Base-by-base conservation (phyloP, 345 rosid genomes). In the Arabidopsis thaliana region DNA sequence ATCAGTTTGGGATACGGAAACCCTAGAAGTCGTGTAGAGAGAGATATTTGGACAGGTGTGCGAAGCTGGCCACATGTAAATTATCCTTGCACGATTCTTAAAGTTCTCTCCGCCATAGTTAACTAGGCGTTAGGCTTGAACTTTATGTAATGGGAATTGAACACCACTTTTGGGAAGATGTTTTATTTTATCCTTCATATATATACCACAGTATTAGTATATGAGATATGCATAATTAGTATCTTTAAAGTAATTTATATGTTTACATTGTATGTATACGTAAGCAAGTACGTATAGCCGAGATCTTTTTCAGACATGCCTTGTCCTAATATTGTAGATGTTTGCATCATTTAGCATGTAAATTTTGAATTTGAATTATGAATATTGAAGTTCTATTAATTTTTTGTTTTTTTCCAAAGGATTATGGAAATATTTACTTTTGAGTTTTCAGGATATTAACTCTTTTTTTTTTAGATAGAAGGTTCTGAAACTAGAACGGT, bases 1-100 rank as follows among this genome's bases (percentile, higher is more conserved):
- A 77, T 48, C 67, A 77, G 61, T 58, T 56, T 78, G 24, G 23
- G 52, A 78, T 71, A 77, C 72, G 72, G 61, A 65, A 77, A 64
- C 80, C 80, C 80, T 77, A 77, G 30, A 71, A 71, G 72, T 63
- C 76, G 67, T 64, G 72, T 55, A 55, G 42, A 44, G 51, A 68
- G 34, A 67, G 46, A 34, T 48, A 22, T 20, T 16, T 23, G 37
- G 65, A 74, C 78, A 57, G 61, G 76, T 77, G 71, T 63, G 37
- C 28, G 52, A 70, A 38, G 51, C 70, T 57, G 72, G 71, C 72
- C 72, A 77, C 67, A 77, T 64, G 80, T 58, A 48, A 32, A 71
- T 38, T 64, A 38, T 64, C 67, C 60, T 57, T 33, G 0, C 65
- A 55, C 65, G 50, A 61, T 42, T 52, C 71, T 62, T 68, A 22